phyloP scores from a whole-genome alignment of 192 early-diverging fungal species.

The Backusella sp. region DNA sequence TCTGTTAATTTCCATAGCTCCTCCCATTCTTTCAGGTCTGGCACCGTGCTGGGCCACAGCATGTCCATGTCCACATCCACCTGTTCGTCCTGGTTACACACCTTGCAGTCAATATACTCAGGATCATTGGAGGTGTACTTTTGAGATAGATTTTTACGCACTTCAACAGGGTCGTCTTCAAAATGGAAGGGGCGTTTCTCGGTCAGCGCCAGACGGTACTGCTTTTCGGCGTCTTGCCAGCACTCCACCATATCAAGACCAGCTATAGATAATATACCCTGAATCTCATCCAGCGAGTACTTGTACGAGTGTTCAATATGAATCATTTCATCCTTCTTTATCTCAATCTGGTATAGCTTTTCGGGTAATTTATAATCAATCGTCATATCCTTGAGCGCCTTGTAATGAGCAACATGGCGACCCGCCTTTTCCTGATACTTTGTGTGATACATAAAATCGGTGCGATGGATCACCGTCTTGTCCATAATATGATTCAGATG shows the following conservation, averaged over 20 bases:
- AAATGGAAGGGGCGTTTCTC: constrained; percentile 56
- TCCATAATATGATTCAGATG: constrained; percentile 74
- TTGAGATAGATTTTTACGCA: neutral
- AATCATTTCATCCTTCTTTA: constrained; percentile 78
- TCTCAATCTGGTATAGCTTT: constrained; percentile 14
- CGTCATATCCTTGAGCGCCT: constrained; percentile 48
- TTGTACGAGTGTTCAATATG: constrained; percentile 92
- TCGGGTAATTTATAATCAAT: constrained; percentile 42
- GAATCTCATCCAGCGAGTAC: constrained; percentile 60
- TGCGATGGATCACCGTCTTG: constrained; percentile 48
- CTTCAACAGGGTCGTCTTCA: neutral
- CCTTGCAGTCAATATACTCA: neutral
- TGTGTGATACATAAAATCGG: constrained; percentile 70
- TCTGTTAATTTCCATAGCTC: constrained; percentile 87
- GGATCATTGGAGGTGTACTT: neutral
- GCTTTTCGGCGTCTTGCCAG: constrained; percentile 54
- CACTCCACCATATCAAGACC: constrained; percentile 44
- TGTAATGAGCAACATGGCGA: constrained; percentile 80
- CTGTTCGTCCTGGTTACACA: neutral
- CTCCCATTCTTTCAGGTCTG: constrained; percentile 69
- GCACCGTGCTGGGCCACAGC: constrained; percentile 40
- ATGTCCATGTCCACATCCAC: neutral
- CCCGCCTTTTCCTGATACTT: constrained; percentile 71
- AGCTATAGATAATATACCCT: constrained; percentile 44
- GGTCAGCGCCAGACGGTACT: constrained; percentile 58